A percentile compares a stretch with the other conserved stretches of the same genome.
Conservation (phyloP, 805 yeast genomes). For the Limtongia smithiae region DNA sequence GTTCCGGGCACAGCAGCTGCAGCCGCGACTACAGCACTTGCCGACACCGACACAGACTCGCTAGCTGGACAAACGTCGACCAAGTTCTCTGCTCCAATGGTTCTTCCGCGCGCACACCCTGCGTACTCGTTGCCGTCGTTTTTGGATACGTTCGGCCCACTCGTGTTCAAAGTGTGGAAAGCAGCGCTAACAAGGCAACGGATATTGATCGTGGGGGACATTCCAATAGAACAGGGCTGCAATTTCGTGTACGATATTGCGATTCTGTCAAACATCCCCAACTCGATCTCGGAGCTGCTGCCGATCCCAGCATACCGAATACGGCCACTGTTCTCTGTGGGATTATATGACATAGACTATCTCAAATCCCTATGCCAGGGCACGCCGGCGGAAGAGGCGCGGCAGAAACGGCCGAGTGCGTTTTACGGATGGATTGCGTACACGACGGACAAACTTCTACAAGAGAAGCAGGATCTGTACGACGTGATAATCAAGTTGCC, state of each 20-base stretch:
- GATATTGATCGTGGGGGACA: slow-evolving; percentile 43
- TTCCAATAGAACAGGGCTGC: slow-evolving; percentile 42
- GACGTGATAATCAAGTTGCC: slow-evolving; percentile 23
- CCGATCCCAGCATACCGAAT: slow-evolving; percentile 32
- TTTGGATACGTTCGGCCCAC: slow-evolving; percentile 57
- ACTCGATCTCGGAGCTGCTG: slow-evolving; percentile 44
- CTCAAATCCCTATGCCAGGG: slow-evolving; percentile 11
- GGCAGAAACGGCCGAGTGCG: slow-evolving; percentile 12
- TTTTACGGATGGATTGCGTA: slow-evolving; percentile 27
- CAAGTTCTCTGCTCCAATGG: slow-evolving; percentile 5
- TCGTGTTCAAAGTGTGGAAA: slow-evolving; percentile 62
- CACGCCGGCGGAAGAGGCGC: slow-evolving; percentile 25
- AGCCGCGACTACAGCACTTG: too few relatives aligned
- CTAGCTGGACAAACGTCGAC: slow-evolving; percentile 43
- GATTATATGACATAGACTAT: slow-evolving; percentile 22
- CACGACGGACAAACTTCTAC: slow-evolving; percentile 24
- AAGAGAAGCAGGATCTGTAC: slow-evolving; percentile 15
- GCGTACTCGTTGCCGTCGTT: slow-evolving; percentile 42
- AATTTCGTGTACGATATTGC: slow-evolving; percentile 57
- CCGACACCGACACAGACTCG: slow-evolving; percentile 19
- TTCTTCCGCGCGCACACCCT: slow-evolving; percentile 34
- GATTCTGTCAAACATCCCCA: slow-evolving; percentile 60
- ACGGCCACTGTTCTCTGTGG: slow-evolving; percentile 23
- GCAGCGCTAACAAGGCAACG: slow-evolving; percentile 55
- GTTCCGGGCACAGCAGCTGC: too few relatives aligned